These are phyloP conservation scores for Neofusicoccum sp. DNA, from an alignment of 2,329 filamentous ascomycete genomes.

Conservation along the genomic window DNA sequence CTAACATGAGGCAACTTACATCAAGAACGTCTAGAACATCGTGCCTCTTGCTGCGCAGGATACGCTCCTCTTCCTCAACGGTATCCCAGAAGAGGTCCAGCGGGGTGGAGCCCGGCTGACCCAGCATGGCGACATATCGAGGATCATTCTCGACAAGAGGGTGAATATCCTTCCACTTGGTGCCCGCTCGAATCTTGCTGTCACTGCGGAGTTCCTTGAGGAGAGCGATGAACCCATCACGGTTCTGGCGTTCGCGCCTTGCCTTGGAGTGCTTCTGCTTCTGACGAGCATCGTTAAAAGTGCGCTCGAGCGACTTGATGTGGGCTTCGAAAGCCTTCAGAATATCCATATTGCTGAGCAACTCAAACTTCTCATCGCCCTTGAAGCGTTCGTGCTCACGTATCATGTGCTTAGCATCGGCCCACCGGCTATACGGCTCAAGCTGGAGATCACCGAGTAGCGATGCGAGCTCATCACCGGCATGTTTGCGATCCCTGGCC, in stretches of 20 bases:
- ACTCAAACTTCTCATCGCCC: slow-evolving; percentile 78
- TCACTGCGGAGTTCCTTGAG: slow-evolving; percentile 70
- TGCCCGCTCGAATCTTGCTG: slow-evolving; percentile 83
- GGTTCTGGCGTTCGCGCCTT: slow-evolving; percentile 79
- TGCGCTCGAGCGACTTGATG: slow-evolving; percentile 86
- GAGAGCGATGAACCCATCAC: slow-evolving; percentile 75
- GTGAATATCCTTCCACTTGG: slow-evolving; percentile 83
- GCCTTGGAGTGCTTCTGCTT: slow-evolving; percentile 78
- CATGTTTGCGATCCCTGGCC: slow-evolving; percentile 68
- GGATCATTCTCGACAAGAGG: slow-evolving; percentile 74
- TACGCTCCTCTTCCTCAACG: slow-evolving; percentile 87
- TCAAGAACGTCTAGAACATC: slow-evolving; percentile 85
- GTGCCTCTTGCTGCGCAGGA: slow-evolving; percentile 76
- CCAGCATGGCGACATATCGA: slow-evolving; percentile 79
- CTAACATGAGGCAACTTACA: slow-evolving; percentile 53
- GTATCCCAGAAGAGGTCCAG: slow-evolving; percentile 95
- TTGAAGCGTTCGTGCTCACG: slow-evolving; percentile 74
- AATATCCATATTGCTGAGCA: slow-evolving; percentile 84
- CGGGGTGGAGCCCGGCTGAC: slow-evolving; percentile 79
- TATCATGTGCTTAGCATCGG: slow-evolving; percentile 80
- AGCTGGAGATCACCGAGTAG: slow-evolving; percentile 78
- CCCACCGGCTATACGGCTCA: slow-evolving; percentile 93
- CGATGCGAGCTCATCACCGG: slow-evolving; percentile 77
- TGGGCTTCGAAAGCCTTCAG: slow-evolving; percentile 92
- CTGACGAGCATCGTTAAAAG: slow-evolving; percentile 87